Conservation (phyloP, 345 rosid genomes). For the Eucalyptus paniculata region DNA sequence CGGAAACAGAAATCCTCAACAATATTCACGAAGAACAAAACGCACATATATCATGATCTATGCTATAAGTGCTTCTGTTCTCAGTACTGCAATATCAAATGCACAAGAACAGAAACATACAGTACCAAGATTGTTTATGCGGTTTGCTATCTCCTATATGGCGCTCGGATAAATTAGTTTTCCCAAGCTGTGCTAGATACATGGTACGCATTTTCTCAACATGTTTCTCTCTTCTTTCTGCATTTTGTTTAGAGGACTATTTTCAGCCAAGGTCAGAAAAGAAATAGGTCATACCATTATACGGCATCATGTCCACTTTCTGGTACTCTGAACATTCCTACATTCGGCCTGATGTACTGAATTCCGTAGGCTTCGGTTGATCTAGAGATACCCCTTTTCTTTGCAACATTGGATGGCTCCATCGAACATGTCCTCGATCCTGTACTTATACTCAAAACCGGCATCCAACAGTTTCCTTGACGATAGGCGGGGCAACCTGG, state of each 20-base stretch:
- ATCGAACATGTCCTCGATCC: conserved; percentile 14
- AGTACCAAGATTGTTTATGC: background rate
- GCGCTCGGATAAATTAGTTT: background rate
- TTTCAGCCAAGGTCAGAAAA: background rate
- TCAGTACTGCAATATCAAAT: background rate
- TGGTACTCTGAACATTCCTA: background rate
- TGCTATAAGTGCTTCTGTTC: background rate
- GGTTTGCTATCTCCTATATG: background rate
- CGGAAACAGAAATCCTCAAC: background rate
- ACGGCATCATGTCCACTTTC: background rate
- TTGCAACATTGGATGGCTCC: conserved; percentile 16
- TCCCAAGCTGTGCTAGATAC: background rate
- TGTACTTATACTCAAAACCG: conserved; percentile 19
- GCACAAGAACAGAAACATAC: background rate
- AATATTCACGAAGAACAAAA: background rate
- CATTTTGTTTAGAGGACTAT: background rate
- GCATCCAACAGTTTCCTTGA: conserved; percentile 15
- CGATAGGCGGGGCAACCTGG: background rate
- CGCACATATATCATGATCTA: background rate
- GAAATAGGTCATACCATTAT: background rate
- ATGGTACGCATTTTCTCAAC: background rate
- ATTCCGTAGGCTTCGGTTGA: background rate
- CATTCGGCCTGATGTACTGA: background rate
- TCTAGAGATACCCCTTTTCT: conserved; percentile 7
- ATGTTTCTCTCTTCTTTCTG: background rate